Evolutionary conservation across 306 rosid species (phyloP), one percentile per base, ranked within the genome.

Genomic region (Begonia fuchsioides): DNA sequence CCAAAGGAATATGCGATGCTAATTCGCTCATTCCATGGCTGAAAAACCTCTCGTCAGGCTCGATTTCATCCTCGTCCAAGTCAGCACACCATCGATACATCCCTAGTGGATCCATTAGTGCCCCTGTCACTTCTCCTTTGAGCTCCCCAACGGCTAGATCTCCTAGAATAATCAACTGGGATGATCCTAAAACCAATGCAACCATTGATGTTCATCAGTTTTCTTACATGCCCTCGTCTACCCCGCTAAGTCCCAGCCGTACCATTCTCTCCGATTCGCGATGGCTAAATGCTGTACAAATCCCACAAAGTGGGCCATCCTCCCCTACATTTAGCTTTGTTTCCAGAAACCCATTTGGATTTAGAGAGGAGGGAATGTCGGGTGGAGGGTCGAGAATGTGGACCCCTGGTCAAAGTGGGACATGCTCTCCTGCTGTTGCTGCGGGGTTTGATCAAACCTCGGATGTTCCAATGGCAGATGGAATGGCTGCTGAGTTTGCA

Each of bases 11-110:
- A 10, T 1, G 14, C 52, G 94, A 87, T 44, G 68, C 74, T 35
- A 80, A 65, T 55, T 87, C 93, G 49, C 86, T 87, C 20, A 79
- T 87, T 58, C 96, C 96, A 35, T 83, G 94, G 96, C 85, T 87
- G 39, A 83, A 73, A 66, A 81, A 80, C 62, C 87, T 87, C 53
- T 87, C 96, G 17, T 81, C 75, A 51, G 76, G 86, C 44, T 86
- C 94, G 10, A 79, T 84, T 13, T 81, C 84, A 41, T 68, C 86
- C 58, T 83, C 93, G 45, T 75, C 94, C 47, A 80, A 82, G 70
- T 68, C 68, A 39, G 78, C 86, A 0, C 70, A 76, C 45, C 78
- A 79, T 53, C 76, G 65, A 39, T 75, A 70, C 52, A 75, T 72
- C 46, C 83, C 63, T 41, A 63, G 61, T 5, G 94, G 93, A 50